Percentiles rank a stretch among this genome's conserved stretches.
Evolutionary conservation across 176 grass and related monocot genomes (phyloP).

Genomic region (Olyra latifolia): DNA sequence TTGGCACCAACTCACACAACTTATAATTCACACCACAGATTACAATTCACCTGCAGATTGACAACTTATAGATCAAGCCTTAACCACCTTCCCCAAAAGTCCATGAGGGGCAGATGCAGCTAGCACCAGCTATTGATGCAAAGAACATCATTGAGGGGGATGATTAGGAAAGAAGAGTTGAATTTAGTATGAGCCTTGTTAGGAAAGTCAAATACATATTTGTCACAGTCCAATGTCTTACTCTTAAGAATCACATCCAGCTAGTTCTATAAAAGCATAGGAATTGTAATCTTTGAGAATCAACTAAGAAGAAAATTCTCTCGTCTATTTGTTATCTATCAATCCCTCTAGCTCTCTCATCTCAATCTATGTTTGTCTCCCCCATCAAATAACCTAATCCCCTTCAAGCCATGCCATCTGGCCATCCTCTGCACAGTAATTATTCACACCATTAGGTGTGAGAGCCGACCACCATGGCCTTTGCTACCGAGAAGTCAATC

Average conservation of each 20-base stretch:
- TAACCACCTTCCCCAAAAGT: background rate
- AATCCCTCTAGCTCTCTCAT: background rate
- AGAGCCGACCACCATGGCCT: background rate
- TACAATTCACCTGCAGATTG: background rate
- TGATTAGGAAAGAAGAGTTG: background rate
- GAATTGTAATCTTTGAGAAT: background rate
- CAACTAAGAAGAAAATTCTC: background rate
- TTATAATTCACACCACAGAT: background rate
- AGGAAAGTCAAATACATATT: background rate
- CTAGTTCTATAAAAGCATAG: background rate
- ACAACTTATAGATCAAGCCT: background rate
- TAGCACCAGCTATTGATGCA: background rate
- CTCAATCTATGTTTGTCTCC: background rate
- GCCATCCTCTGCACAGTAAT: background rate
- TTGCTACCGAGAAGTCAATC: background rate
- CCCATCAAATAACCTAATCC: background rate
- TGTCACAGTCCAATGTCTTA: background rate
- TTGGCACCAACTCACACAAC: constrained; percentile 4
- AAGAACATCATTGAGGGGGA: background rate
- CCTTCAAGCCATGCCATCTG: background rate
- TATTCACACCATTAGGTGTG: background rate
- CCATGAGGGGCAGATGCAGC: background rate
- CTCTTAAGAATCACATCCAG: background rate
- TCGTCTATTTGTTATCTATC: background rate
- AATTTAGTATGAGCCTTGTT: background rate